Base-by-base conservation (phyloP, 352 stramenopile species). In the Thalassiosira exigua region DNA sequence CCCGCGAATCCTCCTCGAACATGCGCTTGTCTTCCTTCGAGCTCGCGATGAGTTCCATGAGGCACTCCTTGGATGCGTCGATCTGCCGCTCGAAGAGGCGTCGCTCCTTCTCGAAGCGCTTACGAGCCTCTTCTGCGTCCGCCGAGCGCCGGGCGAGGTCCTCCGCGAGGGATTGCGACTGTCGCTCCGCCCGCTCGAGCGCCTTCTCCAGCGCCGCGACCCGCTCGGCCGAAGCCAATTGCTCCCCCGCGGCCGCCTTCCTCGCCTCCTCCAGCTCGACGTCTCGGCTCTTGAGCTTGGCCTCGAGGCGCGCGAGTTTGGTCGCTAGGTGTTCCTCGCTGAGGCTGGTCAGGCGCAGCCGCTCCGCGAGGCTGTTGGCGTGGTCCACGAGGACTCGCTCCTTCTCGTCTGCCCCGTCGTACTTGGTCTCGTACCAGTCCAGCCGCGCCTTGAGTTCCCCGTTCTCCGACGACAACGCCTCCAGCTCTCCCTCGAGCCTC, bases 341-440 rank as follows among this genome's bases (percentile, higher is more conserved):
- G 41, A 84, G 46, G 36, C 68, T 84, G 5, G 75, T 84, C 21
- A 84, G 53, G 4, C 64, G 41, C 53, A 84, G 53, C 46, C 75
- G 27, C 44, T 84, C 75, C 2, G 75, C 75, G 9, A 84, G 57
- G 46, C 68, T 79, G 24, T 84, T 84, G n/a, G 68, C 70, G 32
- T 84, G 75, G 61, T 79, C 69, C 9, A 84, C 75, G 4, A 84
- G 58, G 12, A 79, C 75, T 29, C 59, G 61, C 58, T 84, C 75
- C 50, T 79, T 84, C 57, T 84, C 75, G 12, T 84, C 75, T 22
- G 69, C 69, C 1, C 75, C 75, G 41, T 84, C 69, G 21, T 76
- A 84, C 32, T 79, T 84, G 19, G 68, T 68, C 59, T 84, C 60
- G 52, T 72, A 84, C 53, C 42, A 79, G 21, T 33, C 62, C 0